These are phyloP conservation scores for Gigaspora rosea DNA, from an alignment of 192 early-diverging fungal genomes.

Conservation along the genomic window DNA sequence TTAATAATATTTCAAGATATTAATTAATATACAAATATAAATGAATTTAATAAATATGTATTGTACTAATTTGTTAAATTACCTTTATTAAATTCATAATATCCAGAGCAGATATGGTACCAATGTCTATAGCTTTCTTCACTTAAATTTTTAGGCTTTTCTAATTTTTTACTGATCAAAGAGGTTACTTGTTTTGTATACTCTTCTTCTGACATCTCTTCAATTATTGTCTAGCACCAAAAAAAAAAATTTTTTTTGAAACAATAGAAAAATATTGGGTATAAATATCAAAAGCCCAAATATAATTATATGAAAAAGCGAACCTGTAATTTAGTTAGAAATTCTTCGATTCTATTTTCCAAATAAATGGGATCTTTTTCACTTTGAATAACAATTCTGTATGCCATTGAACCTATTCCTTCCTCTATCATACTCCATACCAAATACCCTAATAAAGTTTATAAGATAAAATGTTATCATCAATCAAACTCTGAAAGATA, in stretches of 20 bases:
- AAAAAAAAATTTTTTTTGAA: slow-evolving; percentile 2
- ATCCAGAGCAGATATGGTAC: slow-evolving; percentile 72
- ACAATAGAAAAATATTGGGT: neutral
- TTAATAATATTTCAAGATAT: neutral
- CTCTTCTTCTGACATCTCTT: slow-evolving; percentile 68
- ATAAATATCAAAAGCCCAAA: neutral
- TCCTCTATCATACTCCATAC: slow-evolving; percentile 74
- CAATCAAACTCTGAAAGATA: neutral
- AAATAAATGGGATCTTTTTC: slow-evolving; percentile 81
- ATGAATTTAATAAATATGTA: slow-evolving; percentile 3
- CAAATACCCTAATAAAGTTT: slow-evolving; percentile 58
- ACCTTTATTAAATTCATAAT: slow-evolving; percentile 85
- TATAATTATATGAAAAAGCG: slow-evolving; percentile 30
- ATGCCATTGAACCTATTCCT: slow-evolving; percentile 73
- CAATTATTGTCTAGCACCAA: slow-evolving; percentile 47
- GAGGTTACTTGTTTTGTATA: slow-evolving; percentile 77
- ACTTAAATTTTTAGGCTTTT: slow-evolving; percentile 85
- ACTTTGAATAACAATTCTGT: slow-evolving; percentile 85
- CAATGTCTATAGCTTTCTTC: slow-evolving; percentile 77
- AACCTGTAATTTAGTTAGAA: slow-evolving; percentile 63
- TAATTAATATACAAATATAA: neutral
- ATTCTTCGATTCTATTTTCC: slow-evolving; percentile 76
- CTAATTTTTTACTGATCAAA: slow-evolving; percentile 69
- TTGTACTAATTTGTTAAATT: neutral
- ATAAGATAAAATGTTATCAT: neutral